Evolutionary conservation across 2,329 filamentous ascomycete genomes (phyloP), one percentile per base, ranked within the genome.

Genomic region (Metarhizium album): DNA sequence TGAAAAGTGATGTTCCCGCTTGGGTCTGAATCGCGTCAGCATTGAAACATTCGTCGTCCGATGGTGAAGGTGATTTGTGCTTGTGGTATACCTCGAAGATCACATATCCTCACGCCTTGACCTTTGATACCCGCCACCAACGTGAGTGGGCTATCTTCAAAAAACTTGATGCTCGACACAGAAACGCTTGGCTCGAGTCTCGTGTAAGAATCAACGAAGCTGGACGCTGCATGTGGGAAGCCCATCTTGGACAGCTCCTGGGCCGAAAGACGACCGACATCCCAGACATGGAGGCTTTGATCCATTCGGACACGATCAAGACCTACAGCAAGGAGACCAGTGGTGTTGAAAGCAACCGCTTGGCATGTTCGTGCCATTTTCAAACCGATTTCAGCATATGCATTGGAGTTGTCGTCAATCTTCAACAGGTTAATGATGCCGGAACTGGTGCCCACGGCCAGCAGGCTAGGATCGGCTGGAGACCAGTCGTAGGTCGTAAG

Each of bases 81-180:
- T 40, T 18, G 37, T 40, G 37, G 37, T 24, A 43, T 69, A 87
- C 85, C 86, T 74, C 88, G 74, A 47, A 94, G 72, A 66, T 93
- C 88, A 59, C 90, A 88, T 27, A 91, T 78, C 16, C 86, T 76
- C 45, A 93, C 75, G 37, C 83, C 86, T 56, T 87, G 80, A 42
- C 84, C 80, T 57, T 87, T 87, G 47, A 90, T 84, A 1, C 86
- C 87, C 27, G 84, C 83, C 27, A 90, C 80, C 11, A 93, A 70
- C 22, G 84, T 86, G 55, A 88, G 80, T 8, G 87, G 86, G 55
- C 83, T 84, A 56, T 86, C 80, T 52, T 86, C 79, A 53, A 91
- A 90, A 71, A 91, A 94, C 60, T 86, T 83, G 58, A 90, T 82
- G 60, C 86, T 90, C 1, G 85, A 87, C 23, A 93, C 83, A n/a